Evolutionary conservation across 1,284 basidiomycete species (phyloP).

Genomic region (Pyrrhoderma lamaoense): DNA sequence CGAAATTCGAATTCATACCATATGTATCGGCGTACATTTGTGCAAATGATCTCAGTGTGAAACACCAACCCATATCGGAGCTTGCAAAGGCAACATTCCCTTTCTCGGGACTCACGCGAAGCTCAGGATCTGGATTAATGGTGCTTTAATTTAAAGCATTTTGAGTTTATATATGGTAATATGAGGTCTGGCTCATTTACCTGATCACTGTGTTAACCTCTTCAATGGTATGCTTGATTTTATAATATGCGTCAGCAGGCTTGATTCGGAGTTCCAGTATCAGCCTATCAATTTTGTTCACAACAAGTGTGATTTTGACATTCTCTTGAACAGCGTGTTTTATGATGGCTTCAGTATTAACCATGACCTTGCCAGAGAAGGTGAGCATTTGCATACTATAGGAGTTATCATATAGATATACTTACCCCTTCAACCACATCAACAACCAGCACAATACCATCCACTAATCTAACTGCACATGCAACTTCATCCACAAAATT

Average conservation of each 20-base stretch:
- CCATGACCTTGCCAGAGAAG: no score
- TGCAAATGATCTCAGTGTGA: constrained; percentile 91
- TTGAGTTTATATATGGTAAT: not conserved
- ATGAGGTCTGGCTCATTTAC: constrained; percentile 33
- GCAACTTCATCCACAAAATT: constrained; percentile 98
- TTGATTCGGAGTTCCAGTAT: constrained; percentile 96
- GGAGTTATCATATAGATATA: constrained; percentile 14
- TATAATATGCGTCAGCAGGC: constrained; percentile 95
- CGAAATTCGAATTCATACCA: constrained; percentile 34
- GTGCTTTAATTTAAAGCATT: constrained; percentile 42
- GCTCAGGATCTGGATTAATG: constrained; percentile 82
- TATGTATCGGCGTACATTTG: constrained; percentile 94
- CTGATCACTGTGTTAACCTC: constrained; percentile 96
- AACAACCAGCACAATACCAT: constrained; percentile 91
- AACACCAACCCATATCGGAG: constrained; percentile 96
- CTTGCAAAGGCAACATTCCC: constrained; percentile 98
- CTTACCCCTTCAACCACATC: constrained; percentile 92
- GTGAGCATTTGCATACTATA: constrained; percentile 7
- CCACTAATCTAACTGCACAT: constrained; percentile 78
- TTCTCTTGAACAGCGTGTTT: constrained; percentile 84
- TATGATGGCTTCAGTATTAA: constrained; percentile 80
- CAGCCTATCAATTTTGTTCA: constrained; percentile 98
- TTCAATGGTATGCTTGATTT: constrained; percentile 98
- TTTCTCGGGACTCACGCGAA: constrained; percentile 86
- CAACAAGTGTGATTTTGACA: constrained; percentile 86